Evolutionary conservation across 2,329 filamentous ascomycete genomes (phyloP), one percentile per base, ranked within the genome.

Genomic region (Zopfia rhizophila): DNA sequence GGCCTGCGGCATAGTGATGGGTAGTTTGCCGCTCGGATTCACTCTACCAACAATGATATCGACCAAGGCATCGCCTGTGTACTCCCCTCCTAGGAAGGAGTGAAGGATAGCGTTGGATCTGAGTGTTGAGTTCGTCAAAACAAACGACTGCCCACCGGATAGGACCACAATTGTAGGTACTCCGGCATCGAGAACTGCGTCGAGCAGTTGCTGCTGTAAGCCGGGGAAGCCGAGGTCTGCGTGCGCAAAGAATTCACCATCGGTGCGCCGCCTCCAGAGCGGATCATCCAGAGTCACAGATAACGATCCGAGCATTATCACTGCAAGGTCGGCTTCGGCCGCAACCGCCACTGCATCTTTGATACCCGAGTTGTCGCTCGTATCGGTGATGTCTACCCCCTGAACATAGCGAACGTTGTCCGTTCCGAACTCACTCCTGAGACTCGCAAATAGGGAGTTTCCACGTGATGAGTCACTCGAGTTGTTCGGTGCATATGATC

Each of bases 151-250:
- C 5, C 69, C 66, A 2, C 62, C 58, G 21, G 51, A 67, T 1
- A 69, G 48, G 3, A 68, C 47, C 4, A 71, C 45, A 2, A 72
- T 43, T 0, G 68, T 69, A 0, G 66, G 65, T 0, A 70, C 59
- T 1, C 64, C 61, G 0, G 60, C 45, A 22, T 69, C 61, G 5
- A 69, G 58, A 1, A 71, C 60, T 0, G 67, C 63, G 21, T 70
- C 65, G 18, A 71, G 57, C 11, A 72, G 64, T n/a, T 68, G 47
- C 32, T 72, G 63, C 41, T 72, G 68, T n/a, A 62, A 50, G 3
- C 68, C 66, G 0, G 66, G 68, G 7, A 72, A 60, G 2, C 62
- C 60, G 4, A 72, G 56, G 14, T 66, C 56, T 0, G 67, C 60
- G 24, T 69, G 69, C 5, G 66, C 54, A 29, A 59, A 69, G 31